Conservation (phyloP, 2,329 filamentous ascomycete genomes). For the Aaosphaeria pasadenensis region DNA sequence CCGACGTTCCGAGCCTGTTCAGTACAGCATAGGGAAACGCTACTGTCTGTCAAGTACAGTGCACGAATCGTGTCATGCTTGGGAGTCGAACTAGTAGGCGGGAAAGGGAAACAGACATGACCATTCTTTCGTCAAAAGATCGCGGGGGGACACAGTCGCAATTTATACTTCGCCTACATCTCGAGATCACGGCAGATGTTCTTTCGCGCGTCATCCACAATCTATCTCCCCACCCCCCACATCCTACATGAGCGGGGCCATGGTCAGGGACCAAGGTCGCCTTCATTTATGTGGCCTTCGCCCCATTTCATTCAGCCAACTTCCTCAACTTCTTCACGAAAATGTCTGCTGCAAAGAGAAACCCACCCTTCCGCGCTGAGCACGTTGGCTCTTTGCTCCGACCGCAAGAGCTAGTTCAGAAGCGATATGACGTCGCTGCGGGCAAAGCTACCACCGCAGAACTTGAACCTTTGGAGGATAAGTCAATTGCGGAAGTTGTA, state of each 20-base stretch:
- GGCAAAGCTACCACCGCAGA: constrained; percentile 48
- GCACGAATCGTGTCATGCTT: too few species aligned
- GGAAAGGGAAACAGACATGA: too few species aligned
- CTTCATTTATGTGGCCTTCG: not conserved
- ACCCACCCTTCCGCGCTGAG: constrained; percentile 67
- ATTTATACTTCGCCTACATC: constrained; percentile 10
- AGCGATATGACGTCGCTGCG: constrained; percentile 50
- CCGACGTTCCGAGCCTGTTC: too few species aligned
- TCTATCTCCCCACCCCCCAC: constrained; percentile 1
- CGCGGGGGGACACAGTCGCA: not conserved
- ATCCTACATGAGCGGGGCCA: constrained; percentile 9
- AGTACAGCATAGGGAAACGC: too few species aligned
- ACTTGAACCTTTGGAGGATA: constrained; percentile 61
- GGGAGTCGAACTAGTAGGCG: too few species aligned
- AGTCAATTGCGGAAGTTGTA: constrained; percentile 64
- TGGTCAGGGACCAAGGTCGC: too few species aligned
- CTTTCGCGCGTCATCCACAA: not conserved
- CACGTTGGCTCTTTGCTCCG: constrained; percentile 70
- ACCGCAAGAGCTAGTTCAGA: constrained; percentile 59
- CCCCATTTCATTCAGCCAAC: too few species aligned
- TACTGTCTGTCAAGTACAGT: too few species aligned
- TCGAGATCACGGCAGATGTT: constrained; percentile 4
- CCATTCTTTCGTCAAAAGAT: too few species aligned
- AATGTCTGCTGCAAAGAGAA: constrained; percentile 31
- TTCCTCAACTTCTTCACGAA: constrained; percentile 23